phyloP scores from a whole-genome alignment of 208 protist genomes.

The Acanthamoeba lenticulata region DNA sequence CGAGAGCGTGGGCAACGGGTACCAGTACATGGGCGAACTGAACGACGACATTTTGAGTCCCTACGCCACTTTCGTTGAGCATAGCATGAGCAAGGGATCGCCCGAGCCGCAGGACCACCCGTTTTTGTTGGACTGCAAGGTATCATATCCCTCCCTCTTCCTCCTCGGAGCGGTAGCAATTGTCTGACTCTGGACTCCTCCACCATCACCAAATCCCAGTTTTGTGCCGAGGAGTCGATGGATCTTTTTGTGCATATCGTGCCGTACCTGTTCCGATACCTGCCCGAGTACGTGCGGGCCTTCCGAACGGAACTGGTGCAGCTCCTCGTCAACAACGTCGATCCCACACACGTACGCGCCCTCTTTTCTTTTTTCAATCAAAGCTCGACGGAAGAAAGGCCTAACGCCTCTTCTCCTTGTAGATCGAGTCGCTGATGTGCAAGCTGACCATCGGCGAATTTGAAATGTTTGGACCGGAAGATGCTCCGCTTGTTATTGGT shows the following conservation, averaged over 20 bases:
- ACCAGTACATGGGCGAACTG: conserved; percentile 5
- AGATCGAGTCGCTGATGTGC: conserved; percentile 36
- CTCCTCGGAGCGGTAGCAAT: background rate
- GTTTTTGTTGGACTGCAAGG: conserved; percentile 58
- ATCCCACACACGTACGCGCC: conserved; percentile 42
- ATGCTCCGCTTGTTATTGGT: background rate
- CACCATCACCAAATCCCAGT: background rate
- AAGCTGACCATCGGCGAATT: conserved; percentile 49
- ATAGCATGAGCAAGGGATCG: background rate
- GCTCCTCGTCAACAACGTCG: background rate
- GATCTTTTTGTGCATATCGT: conserved; percentile 48
- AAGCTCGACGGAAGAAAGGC: background rate
- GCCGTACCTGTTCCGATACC: conserved; percentile 48
- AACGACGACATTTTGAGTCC: conserved; percentile 5
- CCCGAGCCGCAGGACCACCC: conserved; percentile 25
- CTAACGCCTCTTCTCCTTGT: background rate
- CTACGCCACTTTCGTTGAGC: conserved; percentile 39
- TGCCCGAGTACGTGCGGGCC: background rate
- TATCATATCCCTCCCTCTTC: background rate
- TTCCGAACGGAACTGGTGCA: conserved; percentile 12
- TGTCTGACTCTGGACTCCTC: background rate
- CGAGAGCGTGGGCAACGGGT: background rate
- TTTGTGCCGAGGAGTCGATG: conserved; percentile 4
- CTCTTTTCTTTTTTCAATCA: background rate
- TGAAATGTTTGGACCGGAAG: conserved; percentile 4